Evolutionary conservation across 2,329 filamentous ascomycete genomes (phyloP).

Genomic region (Tolypocladium guangdongense): DNA sequence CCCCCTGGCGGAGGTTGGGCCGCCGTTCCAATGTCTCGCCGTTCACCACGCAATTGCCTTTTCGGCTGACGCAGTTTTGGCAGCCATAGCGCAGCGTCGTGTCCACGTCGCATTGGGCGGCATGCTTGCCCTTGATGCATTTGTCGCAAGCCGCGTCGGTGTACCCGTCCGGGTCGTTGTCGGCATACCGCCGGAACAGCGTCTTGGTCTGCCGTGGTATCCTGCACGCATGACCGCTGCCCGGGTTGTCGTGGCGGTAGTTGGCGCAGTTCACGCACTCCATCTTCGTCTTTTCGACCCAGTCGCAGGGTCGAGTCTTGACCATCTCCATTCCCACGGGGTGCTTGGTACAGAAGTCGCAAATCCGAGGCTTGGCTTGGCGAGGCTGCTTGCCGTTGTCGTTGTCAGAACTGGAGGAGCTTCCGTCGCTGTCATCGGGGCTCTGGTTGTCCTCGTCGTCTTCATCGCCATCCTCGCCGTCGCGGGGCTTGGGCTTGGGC

Average conservation of each 20-base stretch:
- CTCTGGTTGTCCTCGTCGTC: not conserved
- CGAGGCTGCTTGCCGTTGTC: not conserved
- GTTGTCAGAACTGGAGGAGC: not conserved
- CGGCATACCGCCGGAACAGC: constrained; percentile 8
- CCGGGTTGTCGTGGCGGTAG: constrained; percentile 5
- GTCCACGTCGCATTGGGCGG: constrained; percentile 12
- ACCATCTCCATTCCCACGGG: constrained; percentile 2
- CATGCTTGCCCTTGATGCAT: constrained; percentile 1
- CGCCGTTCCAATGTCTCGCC: constrained; percentile 3
- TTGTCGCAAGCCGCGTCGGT: constrained; percentile 4
- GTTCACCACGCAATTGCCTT: constrained; percentile 2
- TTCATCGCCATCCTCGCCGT: not conserved
- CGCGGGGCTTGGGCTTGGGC: not conserved
- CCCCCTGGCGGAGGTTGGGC: constrained; percentile 8
- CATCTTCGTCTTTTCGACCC: constrained; percentile 2
- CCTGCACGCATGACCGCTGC: constrained; percentile 5
- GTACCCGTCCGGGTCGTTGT: constrained; percentile 5
- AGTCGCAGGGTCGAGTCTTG: constrained; percentile 6
- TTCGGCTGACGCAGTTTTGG: constrained; percentile 6
- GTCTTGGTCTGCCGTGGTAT: not conserved
- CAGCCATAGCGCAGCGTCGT: constrained; percentile 9
- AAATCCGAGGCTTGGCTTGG: not conserved
- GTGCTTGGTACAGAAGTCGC: constrained; percentile 7
- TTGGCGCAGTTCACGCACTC: constrained; percentile 17
- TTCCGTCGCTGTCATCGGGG: not conserved